A percentile compares a stretch with the other conserved stretches of the same genome.
These are phyloP conservation scores for Dysphania ambrosioides DNA, from an alignment of 148 eudicot genomes.

Conservation along the genomic window DNA sequence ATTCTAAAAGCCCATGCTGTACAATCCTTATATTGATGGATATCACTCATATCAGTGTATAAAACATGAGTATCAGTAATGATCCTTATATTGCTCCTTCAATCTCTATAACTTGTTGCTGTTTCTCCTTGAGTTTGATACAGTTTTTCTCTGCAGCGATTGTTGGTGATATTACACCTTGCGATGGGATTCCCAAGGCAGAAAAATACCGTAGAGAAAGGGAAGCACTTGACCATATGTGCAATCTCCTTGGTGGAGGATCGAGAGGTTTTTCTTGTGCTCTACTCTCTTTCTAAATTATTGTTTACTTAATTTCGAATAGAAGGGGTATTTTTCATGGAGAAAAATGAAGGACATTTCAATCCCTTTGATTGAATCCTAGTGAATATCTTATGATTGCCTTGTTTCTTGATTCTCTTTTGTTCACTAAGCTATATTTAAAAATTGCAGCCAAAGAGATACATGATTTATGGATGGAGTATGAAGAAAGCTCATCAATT, in stretches of 20 bases:
- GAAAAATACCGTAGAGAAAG: slow-evolving; percentile 79
- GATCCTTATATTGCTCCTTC: neutral
- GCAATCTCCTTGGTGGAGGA: slow-evolving; percentile 83
- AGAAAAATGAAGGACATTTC: neutral
- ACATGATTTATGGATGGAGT: slow-evolving; percentile 85
- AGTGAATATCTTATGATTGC: neutral
- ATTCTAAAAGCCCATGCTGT: no score
- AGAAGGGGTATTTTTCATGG: neutral
- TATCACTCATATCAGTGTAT: neutral
- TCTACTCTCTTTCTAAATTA: slow-evolving; percentile 7
- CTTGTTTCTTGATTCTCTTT: slow-evolving; percentile 2
- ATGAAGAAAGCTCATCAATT: slow-evolving; percentile 73
- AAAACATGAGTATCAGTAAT: neutral
- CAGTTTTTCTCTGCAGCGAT: slow-evolving; percentile 46
- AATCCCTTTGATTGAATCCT: neutral
- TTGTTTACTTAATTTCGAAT: slow-evolving; percentile 3
- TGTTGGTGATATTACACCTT: slow-evolving; percentile 96
- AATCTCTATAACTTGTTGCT: neutral
- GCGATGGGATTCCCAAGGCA: slow-evolving; percentile 75
- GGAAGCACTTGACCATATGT: slow-evolving; percentile 90
- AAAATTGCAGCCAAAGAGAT: slow-evolving; percentile 72
- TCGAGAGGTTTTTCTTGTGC: slow-evolving; percentile 51
- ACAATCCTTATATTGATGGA: no score
- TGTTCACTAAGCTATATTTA: neutral
- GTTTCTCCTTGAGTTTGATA: neutral